A percentile compares a stretch with the other conserved stretches of the same genome.
Conservation (phyloP, 352 stramenopile genomes). For the Pythium volutum region DNA sequence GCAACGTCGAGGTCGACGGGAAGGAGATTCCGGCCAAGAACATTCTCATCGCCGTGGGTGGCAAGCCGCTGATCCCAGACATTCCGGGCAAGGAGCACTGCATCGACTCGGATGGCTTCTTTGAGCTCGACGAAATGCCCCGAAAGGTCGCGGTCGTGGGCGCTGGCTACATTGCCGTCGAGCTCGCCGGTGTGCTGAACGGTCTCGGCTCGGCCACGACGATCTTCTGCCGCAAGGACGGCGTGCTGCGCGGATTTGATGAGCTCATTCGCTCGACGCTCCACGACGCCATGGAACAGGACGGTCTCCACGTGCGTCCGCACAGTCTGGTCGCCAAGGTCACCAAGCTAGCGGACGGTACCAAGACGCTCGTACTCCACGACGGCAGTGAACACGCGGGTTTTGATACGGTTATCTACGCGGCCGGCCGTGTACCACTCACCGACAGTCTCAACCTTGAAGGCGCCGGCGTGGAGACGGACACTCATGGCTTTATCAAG, state of each 20-base stretch:
- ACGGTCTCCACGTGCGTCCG: conserved; percentile 49
- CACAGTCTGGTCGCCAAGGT: conserved; percentile 45
- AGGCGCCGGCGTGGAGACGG: conserved; percentile 73
- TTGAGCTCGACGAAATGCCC: conserved; percentile 92
- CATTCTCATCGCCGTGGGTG: conserved; percentile 95
- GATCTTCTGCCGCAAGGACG: conserved; percentile 86
- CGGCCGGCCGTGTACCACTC: conserved; percentile 85
- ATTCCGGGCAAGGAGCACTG: conserved; percentile 90
- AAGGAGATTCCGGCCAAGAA: conserved; percentile 83
- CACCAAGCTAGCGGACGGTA: conserved; percentile 65
- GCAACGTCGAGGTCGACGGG: conserved; percentile 83
- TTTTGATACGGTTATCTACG: conserved; percentile 63
- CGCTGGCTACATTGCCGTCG: conserved; percentile 98
- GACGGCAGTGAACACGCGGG: conserved; percentile 13
- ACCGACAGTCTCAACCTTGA: conserved; percentile 85
- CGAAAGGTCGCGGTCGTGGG: conserved; percentile 95
- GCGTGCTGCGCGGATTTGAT: conserved; percentile 90
- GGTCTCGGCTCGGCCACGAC: conserved; percentile 90
- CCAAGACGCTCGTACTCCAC: background rate
- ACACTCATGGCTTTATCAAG: conserved; percentile 77
- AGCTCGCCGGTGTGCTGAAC: conserved; percentile 95
- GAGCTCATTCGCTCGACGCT: conserved; percentile 71
- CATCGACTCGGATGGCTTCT: conserved; percentile 97
- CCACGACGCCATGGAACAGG: conserved; percentile 52
- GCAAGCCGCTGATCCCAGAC: conserved; percentile 78